Conservation (phyloP, 208 protist species). For the Acanthamoeba lenticulata region DNA sequence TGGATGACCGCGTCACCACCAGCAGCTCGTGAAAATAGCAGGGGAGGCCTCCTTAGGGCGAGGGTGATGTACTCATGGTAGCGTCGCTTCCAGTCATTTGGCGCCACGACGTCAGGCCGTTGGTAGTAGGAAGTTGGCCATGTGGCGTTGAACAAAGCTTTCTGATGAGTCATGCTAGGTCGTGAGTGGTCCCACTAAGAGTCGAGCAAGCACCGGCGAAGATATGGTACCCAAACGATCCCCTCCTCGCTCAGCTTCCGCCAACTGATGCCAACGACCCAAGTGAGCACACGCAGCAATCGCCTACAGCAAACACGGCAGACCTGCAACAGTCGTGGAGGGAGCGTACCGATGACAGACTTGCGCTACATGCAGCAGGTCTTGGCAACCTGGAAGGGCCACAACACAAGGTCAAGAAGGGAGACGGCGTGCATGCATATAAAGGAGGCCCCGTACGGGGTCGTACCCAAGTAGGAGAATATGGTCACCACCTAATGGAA, state of each 20-base stretch:
- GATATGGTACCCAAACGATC: not conserved
- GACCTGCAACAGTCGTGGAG: no score
- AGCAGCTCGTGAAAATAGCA: no score
- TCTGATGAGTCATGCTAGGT: no score
- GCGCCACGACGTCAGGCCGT: not conserved
- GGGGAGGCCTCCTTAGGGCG: not conserved
- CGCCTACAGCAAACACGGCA: no score
- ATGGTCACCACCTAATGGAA: not conserved
- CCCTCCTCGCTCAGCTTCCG: constrained; percentile 7
- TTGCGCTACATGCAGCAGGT: not conserved
- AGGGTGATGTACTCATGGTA: not conserved
- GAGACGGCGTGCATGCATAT: no score
- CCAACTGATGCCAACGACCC: no score
- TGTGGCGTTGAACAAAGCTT: not conserved
- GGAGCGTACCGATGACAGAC: not conserved
- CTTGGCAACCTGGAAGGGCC: not conserved
- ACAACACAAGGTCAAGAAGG: no score
- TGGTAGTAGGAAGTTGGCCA: not conserved
- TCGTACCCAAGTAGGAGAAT: not conserved
- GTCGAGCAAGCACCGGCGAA: not conserved
- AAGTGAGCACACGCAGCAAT: no score
- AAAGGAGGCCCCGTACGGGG: no score
- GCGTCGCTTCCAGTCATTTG: not conserved
- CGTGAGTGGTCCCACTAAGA: not conserved
- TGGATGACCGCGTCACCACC: not conserved